Base-by-base conservation (phyloP, 2,329 filamentous ascomycete species). In the Epichloe sibirici region DNA sequence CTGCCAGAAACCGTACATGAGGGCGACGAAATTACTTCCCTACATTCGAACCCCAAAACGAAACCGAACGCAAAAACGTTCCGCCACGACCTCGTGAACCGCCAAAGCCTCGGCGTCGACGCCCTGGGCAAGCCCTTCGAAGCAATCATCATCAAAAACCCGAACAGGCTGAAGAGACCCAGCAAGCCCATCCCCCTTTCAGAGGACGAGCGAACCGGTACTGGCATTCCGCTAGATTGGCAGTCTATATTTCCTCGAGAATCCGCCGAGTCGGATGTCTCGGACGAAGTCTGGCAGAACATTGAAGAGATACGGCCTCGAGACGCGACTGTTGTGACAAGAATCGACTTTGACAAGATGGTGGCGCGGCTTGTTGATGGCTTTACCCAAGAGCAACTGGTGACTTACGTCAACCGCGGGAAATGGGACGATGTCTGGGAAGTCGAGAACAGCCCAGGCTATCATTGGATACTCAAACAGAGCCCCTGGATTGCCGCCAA, bases 271-370 rank as follows among this genome's bases (percentile, higher is more conserved):
- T 55, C 63, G 1, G 62, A 54, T 2, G 31, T 58, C 1, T 49
- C 56, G 2, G 62, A 69, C 17, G 71, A 77, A 43, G 63, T 72
- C 2, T 60, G 68, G 48, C 60, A 63, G 3, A 74, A 77, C 53
- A 72, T 82, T 17, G 65, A 79, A 35, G 71, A 72, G 51, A 59
- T 81, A 37, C 69, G 69, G 39, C 78, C 78, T 1, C 53, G 52
- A 1, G 66, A 69, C 5, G 67, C 67, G 25, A 66, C 55, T 1
- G 58, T 68, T 8, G 52, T 81, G 4, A 59, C 65, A 1, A 58
- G 63, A 37, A 63, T 60, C 0, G 68, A 75, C 6, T 78, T 77
- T 51, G 60, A 66, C 3, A 63, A 65, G 12, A 59, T 81, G 13
- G 58, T 67, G 28, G 54, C 64, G 1, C 56, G 59, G 3, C 64